Conservation (phyloP, 495 filamentous ascomycete species). For the Aeminium ludgeri region DNA sequence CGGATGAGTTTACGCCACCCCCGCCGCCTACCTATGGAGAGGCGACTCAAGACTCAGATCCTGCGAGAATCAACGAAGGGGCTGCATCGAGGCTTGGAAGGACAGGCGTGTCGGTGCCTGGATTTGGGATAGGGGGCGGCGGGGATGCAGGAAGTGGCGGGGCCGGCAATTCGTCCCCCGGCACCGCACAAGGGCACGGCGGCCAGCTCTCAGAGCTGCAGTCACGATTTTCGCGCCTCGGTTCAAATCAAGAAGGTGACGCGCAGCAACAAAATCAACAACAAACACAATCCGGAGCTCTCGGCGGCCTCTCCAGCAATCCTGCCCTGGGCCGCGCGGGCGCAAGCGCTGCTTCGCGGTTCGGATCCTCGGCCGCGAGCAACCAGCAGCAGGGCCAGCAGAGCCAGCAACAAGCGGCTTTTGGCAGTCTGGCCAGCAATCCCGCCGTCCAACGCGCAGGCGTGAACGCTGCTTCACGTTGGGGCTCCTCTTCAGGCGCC, state of each 20-base stretch:
- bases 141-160: not conserved
- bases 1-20: slow-evolving; percentile 28
- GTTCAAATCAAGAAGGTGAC: too few species aligned
- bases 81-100: slow-evolving; percentile 50
- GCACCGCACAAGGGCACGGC: slow-evolving; percentile 4
- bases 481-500: slow-evolving; percentile 47
- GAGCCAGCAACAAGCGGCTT: slow-evolving; percentile 38
- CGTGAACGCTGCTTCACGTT: too few species aligned
- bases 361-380: slow-evolving; percentile 9
- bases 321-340: slow-evolving; percentile 14
- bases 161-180: not conserved
- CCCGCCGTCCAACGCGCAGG: slow-evolving; percentile 27
- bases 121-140: slow-evolving; percentile 43
- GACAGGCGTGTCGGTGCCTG: slow-evolving; percentile 71
- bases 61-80: slow-evolving; percentile 42
- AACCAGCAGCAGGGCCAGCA: slow-evolving; percentile 34
- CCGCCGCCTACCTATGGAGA: slow-evolving; percentile 40
- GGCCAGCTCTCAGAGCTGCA: slow-evolving; percentile 48
- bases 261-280: too few species aligned
- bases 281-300: slow-evolving; percentile 36
- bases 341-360: not conserved
- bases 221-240: slow-evolving; percentile 45
- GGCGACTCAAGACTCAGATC: slow-evolving; percentile 18
- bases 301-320: slow-evolving; percentile 41
- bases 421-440: slow-evolving; percentile 44